Conservation (phyloP, 2,329 filamentous ascomycete genomes). For the Thielaviopsis euricoi region DNA sequence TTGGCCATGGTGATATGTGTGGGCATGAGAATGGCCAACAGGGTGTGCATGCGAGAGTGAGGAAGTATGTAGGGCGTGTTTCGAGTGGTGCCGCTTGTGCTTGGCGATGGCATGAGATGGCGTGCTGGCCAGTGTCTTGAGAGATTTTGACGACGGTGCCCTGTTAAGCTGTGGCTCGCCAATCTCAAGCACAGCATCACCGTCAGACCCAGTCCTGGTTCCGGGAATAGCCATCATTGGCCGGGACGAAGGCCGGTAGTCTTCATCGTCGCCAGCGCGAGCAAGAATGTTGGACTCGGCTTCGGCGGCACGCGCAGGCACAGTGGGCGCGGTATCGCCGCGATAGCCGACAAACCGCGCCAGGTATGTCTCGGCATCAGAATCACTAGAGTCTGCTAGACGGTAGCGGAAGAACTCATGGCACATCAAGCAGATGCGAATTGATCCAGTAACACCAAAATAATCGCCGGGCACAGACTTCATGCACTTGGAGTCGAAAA, state of each 20-base stretch:
- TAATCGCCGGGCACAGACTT: slow-evolving; percentile 73
- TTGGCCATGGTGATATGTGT: background rate
- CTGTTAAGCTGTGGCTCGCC: slow-evolving; percentile 67
- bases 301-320: slow-evolving; percentile 2
- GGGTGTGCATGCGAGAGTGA: background rate
- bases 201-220: slow-evolving; percentile 64
- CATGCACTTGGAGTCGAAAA: slow-evolving; percentile 94
- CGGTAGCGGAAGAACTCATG: slow-evolving; percentile 70
- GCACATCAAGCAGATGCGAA: slow-evolving; percentile 87
- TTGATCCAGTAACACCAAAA: slow-evolving; percentile 70
- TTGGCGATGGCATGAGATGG: slow-evolving; percentile 63
- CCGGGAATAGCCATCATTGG: slow-evolving; percentile 58
- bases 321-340: slow-evolving; percentile 5
- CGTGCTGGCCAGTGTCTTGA: slow-evolving; percentile 53
- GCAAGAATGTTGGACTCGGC: slow-evolving; percentile 1
- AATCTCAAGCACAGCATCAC: slow-evolving; percentile 76
- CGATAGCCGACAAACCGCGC: slow-evolving; percentile 21
- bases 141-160: slow-evolving; percentile 84
- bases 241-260: slow-evolving; percentile 39
- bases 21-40: background rate
- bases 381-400: slow-evolving; percentile 70
- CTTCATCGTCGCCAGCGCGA: slow-evolving; percentile 22
- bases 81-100: slow-evolving; percentile 76
- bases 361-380: slow-evolving; percentile 50
- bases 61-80: slow-evolving; percentile 42